A percentile compares a stretch with the other conserved stretches of the same genome.
phyloP scores from a whole-genome alignment of 768 basidiomycete species.

The Naganishia vaughanmartiniae region DNA sequence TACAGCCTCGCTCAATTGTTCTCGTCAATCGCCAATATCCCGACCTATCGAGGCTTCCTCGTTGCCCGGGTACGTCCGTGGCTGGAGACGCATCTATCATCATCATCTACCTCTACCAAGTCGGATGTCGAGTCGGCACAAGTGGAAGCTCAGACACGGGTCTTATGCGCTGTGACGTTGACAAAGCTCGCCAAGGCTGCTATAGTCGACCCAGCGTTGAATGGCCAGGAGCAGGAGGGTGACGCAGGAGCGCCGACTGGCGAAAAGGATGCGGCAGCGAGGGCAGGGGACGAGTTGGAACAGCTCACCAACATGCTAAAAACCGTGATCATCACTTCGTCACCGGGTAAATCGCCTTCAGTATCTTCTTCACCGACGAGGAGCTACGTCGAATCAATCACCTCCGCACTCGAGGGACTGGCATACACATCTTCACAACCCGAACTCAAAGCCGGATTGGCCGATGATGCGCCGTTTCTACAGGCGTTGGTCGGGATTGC shows the following conservation, averaged over 20 bases:
- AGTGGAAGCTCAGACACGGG: neutral
- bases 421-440: slow-evolving; percentile 31
- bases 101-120: neutral
- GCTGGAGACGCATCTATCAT: slow-evolving; percentile 9
- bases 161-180: neutral
- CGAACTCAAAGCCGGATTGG: slow-evolving; percentile 16
- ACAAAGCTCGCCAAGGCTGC: slow-evolving; percentile 21
- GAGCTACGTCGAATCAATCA: neutral
- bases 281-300: slow-evolving; percentile 7
- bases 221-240: slow-evolving; percentile 1
- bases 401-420: slow-evolving; percentile 26
- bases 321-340: slow-evolving; percentile 17
- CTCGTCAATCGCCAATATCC: slow-evolving; percentile 17
- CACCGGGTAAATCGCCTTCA: neutral
- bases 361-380: neutral
- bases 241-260: neutral
- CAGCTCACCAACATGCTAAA: slow-evolving; percentile 24
- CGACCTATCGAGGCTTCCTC: slow-evolving; percentile 17
- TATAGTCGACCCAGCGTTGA: slow-evolving; percentile 9
- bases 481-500: slow-evolving; percentile 40
- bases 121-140: neutral
- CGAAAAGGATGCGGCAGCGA: neutral
- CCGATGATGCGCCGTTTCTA: slow-evolving; percentile 14
- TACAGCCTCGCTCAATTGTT: slow-evolving; percentile 16
- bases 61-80: neutral